Conservation (phyloP, 2,329 filamentous ascomycete genomes). For the Magnaporthales sp. region DNA sequence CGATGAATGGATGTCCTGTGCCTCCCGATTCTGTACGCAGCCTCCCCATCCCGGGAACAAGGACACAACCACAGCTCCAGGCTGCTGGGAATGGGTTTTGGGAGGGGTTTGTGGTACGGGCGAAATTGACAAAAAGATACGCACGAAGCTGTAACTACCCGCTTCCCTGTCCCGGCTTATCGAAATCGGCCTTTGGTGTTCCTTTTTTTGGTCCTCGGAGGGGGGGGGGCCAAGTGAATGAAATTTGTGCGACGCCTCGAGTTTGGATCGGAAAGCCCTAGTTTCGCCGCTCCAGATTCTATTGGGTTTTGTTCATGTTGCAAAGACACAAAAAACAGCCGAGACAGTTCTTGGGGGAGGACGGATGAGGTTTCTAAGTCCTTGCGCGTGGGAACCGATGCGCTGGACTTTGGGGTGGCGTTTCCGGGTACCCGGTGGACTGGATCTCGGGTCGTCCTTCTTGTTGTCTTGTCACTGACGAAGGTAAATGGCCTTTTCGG, state of each 20-base stretch:
- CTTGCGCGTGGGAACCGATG: neutral
- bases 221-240: too few species aligned
- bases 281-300: neutral
- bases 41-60: neutral
- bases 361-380: neutral
- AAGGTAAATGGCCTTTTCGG: neutral
- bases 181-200: neutral
- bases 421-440: neutral
- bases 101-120: neutral
- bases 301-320: neutral
- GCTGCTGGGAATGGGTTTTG: neutral
- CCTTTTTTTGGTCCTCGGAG: neutral
- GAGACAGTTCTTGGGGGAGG: neutral
- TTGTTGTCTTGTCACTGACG: neutral
- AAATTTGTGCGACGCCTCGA: neutral
- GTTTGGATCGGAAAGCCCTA: neutral
- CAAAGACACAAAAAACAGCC: neutral
- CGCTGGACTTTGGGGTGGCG: neutral
- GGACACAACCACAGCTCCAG: neutral
- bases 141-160: neutral
- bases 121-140: neutral
- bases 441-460: neutral
- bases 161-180: neutral
- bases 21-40: neutral
- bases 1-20: neutral